Conservation (phyloP, 2,329 filamentous ascomycete genomes). For the Alternaria triticina region DNA sequence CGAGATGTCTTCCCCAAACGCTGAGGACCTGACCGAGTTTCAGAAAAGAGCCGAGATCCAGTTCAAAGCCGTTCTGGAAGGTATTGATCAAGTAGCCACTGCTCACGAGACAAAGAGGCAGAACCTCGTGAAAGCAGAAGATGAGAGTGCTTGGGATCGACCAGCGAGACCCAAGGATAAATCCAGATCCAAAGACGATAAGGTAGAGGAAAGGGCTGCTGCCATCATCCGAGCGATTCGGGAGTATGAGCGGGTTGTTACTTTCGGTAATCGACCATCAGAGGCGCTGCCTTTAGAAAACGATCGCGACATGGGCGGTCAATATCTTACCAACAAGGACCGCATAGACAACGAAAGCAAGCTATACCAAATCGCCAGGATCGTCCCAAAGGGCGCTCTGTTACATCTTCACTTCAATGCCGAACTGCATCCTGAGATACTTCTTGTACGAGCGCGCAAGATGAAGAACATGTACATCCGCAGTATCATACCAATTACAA, state of each 20-base stretch:
- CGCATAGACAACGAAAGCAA: constrained; percentile 59
- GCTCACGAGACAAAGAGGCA: constrained; percentile 30
- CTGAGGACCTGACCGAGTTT: background rate
- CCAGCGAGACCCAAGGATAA: constrained; percentile 25
- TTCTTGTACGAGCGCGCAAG: constrained; percentile 62
- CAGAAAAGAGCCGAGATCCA: background rate
- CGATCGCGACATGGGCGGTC: constrained; percentile 56
- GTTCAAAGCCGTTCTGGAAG: background rate
- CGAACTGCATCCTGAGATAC: constrained; percentile 66
- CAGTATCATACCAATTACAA: constrained; percentile 61
- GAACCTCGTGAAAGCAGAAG: constrained; percentile 41
- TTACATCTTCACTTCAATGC: constrained; percentile 81
- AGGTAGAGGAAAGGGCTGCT: constrained; percentile 39
- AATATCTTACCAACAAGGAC: constrained; percentile 53
- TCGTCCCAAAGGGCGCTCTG: constrained; percentile 74
- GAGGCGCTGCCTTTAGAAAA: constrained; percentile 49
- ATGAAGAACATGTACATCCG: constrained; percentile 71
- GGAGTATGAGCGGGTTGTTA: constrained; percentile 51
- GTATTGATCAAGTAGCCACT: background rate
- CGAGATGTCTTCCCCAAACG: constrained; percentile 1
- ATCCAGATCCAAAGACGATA: constrained; percentile 19
- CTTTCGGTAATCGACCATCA: constrained; percentile 52
- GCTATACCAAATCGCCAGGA: constrained; percentile 62
- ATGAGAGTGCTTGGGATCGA: constrained; percentile 46
- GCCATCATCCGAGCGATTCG: constrained; percentile 47